These are phyloP conservation scores for Physaria fendleri DNA, from an alignment of 345 rosid species.

Conservation along the genomic window DNA sequence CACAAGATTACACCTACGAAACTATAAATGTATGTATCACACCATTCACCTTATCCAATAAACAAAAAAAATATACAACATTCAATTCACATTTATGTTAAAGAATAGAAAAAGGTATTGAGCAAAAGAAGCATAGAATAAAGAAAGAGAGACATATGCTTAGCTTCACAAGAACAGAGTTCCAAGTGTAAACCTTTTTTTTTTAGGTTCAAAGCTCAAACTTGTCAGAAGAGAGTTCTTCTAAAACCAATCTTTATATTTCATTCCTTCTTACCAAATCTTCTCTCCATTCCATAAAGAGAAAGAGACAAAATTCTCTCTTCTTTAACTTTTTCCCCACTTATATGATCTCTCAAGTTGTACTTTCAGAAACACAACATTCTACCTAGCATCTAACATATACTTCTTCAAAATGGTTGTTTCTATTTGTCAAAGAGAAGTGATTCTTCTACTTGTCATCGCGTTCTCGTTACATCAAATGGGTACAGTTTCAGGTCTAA, in stretches of 20 bases:
- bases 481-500: conserved; percentile 35
- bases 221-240: conserved; percentile 60
- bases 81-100: not conserved
- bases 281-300: conserved; percentile 22
- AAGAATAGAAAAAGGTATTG: not conserved
- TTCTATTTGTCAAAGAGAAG: conserved; percentile 20
- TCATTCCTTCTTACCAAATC: conserved; percentile 36
- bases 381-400: not conserved
- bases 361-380: not conserved
- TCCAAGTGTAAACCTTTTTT: conserved; percentile 54
- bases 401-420: conserved; percentile 36
- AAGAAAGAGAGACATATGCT: conserved; percentile 39
- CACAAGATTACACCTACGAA: not conserved
- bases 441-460: conserved; percentile 39
- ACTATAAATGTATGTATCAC: not conserved
- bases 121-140: not conserved
- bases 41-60: conserved; percentile 22
- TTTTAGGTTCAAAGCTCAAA: too few relatives aligned
- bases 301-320: conserved; percentile 35
- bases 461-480: conserved; percentile 33
- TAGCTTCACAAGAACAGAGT: conserved; percentile 60
- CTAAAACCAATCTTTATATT: conserved; percentile 41
- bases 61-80: not conserved
- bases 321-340: conserved; percentile 29
- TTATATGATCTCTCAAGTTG: conserved; percentile 30